Percentiles rank a stretch among this genome's conserved stretches.
phyloP scores from a whole-genome alignment of 1,284 basidiomycete genomes.

The Ganoderma sinense region DNA sequence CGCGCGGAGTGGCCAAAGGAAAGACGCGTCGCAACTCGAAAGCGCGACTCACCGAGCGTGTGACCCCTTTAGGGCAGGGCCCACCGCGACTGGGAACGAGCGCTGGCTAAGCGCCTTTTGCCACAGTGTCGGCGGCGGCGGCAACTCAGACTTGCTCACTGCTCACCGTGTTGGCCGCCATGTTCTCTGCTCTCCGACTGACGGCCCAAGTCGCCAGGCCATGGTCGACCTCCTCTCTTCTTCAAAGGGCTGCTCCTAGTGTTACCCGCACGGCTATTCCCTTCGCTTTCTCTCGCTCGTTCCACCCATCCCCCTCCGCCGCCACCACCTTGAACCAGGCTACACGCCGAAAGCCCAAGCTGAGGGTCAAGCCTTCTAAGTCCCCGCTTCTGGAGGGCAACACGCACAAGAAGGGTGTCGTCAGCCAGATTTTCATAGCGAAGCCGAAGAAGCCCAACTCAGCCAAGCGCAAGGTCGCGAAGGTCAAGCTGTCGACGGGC shows the following conservation, averaged over 20 bases:
- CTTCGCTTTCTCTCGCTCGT: conserved; percentile 51
- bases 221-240: conserved; percentile 23
- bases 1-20: background rate
- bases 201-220: conserved; percentile 36
- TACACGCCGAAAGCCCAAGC: conserved; percentile 65
- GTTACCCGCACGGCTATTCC: conserved; percentile 19
- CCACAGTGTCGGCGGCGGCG: background rate
- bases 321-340: conserved; percentile 85
- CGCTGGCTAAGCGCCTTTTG: conserved; percentile 3
- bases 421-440: conserved; percentile 82
- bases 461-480: conserved; percentile 95
- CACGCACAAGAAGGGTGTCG: conserved; percentile 92
- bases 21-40: conserved; percentile 30
- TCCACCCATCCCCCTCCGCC: conserved; percentile 69
- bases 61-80: conserved; percentile 47
- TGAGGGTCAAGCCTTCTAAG: conserved; percentile 60
- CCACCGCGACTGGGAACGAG: conserved; percentile 37
- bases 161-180: conserved; percentile 34
- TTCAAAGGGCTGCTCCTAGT: conserved; percentile 23
- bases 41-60: conserved; percentile 24
- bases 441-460: conserved; percentile 99
- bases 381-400: conserved; percentile 82
- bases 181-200: conserved; percentile 54
- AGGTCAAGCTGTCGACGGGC: conserved; percentile 93
- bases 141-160: background rate